Base-by-base conservation (phyloP, 805 yeast species). In the Starmerella sirachaensis region DNA sequence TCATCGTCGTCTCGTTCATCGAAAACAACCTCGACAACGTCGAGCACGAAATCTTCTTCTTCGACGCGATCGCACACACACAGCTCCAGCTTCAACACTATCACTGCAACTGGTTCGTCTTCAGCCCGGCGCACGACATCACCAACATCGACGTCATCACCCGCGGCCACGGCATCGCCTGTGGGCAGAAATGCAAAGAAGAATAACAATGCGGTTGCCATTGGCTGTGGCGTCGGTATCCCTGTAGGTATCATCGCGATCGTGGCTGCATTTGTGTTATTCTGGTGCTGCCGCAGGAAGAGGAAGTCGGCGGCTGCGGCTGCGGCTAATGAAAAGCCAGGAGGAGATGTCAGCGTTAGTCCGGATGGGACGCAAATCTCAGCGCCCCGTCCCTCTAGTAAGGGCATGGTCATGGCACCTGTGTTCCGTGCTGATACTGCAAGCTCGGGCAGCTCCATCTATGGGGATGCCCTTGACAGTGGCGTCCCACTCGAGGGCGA, bases 151-250 rank as follows among this genome's bases (percentile, higher is more conserved):
- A 28, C 66, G 3, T 16, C 34, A 7, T 14, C 34, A 13, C 26
- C 54, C 9, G 39, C 50, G 11, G 31, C 49, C 13, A 33, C 46
- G 13, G 21, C 33, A 4, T 18, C 22, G 2, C 22, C 23, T 10
- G 17, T 13, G 2, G 18, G 37, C 53, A 12, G 35, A 48, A 24
- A 20, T 31, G 35, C 37, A 29, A 37, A 38, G 34, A 35, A 43
- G 37, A 37, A 55, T 25, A 65, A 63, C 36, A 77, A 70, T 47
- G 69, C 71, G 2, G 63, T 82, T n/a, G 94, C 94, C 0, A 80
- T 88, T 53, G 94, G 86, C 1, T 69, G 86, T 42, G 96, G 95
- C 38, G 86, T 81, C n/a, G 82, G 78, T 2, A 68, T 91, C 32
- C 94, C 94, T 1, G 54, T 69, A 0, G 60, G 72, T 3, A 68